Evolutionary conservation across 2,329 filamentous ascomycete genomes (phyloP), one percentile per base, ranked within the genome.

Genomic region (Aspergillus udagawae): DNA sequence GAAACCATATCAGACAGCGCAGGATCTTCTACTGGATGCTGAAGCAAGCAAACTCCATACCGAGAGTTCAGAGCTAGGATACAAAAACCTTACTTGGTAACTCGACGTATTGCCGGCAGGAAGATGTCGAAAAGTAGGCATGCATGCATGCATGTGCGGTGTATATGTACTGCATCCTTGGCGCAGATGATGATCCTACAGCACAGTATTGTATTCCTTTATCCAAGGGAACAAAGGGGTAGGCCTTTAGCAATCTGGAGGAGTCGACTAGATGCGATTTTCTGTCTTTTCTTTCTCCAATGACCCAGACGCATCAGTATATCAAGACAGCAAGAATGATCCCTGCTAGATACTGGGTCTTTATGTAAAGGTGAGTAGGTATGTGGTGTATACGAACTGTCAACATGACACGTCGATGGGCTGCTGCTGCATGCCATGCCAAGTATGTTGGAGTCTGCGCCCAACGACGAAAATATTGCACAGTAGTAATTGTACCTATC

Each of bases 351-450:
- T 17, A n/a, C 25, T n/a, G 21, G 6, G n/a, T 5, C 10, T 52
- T 28, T 7, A 17, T 29, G 29, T 44, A 29, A 47, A 44, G 44
- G 9, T 25, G 25, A 20, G 48, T 5, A 25, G 28, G 28, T 21
- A 27, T 29, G n/a, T 55, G 53, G 17, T 8, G 38, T 27, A 55
- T 21, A 49, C n/a, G 25, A 47, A 49, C 41, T 56, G 29, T 32
- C 49, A 38, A 32, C 52, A 55, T 54, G 56, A 58, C 56, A 58
- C 56, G 56, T 58, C 52, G 56, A 47, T 47, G 44, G 20, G 42
- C 42, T 29, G 29, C 32, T 50, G 47, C 52, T 52, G 35, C 29
- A 51, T 56, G 54, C 44, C 50, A 47, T 45, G 35, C 29, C 28
- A 48, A 21, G 49, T 49, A 55, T 52, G 38, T 51, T 29, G 49